phyloP scores from a whole-genome alignment of 2,329 filamentous ascomycete genomes.

The Hyphodiscus sp. region DNA sequence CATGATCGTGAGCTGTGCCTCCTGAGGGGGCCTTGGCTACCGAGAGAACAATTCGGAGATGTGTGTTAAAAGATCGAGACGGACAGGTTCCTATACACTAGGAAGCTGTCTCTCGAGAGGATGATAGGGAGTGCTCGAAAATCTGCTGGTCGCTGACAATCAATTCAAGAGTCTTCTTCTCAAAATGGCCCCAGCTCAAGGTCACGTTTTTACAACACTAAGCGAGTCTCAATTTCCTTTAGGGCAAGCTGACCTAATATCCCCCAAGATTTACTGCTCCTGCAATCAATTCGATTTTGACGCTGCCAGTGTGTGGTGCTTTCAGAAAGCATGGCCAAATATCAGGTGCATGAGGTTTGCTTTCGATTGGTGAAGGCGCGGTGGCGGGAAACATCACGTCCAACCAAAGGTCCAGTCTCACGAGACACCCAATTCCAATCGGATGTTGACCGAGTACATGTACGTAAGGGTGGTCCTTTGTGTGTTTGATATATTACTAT shows the following conservation, averaged over 20 bases:
- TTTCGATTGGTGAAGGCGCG: not conserved
- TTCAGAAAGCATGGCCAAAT: not conserved
- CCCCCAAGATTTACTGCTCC: not conserved
- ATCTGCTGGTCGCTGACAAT: constrained; percentile 1
- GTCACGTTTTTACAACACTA: not conserved
- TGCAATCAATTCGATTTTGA: not conserved
- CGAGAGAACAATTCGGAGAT: constrained; percentile 31
- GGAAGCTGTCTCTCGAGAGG: constrained; percentile 33
- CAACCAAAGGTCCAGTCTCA: not conserved
- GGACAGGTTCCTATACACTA: constrained; percentile 31
- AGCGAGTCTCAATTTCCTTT: not conserved
- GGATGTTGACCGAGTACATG: not conserved
- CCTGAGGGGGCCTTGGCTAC: constrained; percentile 33
- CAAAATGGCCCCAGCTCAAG: not conserved
- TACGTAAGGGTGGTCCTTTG: not conserved
- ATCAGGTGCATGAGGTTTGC: not conserved
- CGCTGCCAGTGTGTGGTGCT: not conserved
- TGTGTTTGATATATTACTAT: not conserved
- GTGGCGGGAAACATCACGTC: not conserved
- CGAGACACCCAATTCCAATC: not conserved
- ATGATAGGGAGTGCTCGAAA: constrained; percentile 12
- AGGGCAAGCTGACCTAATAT: not conserved
- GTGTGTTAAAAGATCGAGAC: constrained; percentile 25
- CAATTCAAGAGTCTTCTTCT: not conserved
- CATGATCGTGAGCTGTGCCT: constrained; percentile 33